Percentiles rank a stretch among this genome's conserved stretches.
Evolutionary conservation across 306 rosid species (phyloP).

Genomic region (Quercus ilex): DNA sequence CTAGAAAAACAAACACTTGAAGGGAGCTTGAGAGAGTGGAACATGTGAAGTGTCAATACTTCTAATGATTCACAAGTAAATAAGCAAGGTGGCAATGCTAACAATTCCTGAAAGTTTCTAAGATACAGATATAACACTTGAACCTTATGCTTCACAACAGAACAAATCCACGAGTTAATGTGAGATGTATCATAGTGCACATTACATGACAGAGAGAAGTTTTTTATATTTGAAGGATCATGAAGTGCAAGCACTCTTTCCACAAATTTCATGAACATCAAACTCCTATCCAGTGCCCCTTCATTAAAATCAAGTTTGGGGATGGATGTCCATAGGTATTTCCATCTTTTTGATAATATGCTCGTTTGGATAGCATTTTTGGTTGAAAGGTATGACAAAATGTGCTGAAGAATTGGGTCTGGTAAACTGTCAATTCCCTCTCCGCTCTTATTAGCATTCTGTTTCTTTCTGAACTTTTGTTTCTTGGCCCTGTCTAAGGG

Average conservation of each 20-base stretch:
- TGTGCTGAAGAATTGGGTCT: not conserved
- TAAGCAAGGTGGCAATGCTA: not conserved
- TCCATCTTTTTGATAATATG: not conserved
- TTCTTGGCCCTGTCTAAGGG: no score
- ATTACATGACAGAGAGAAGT: not conserved
- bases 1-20: not conserved
- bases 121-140: not conserved
- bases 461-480: no score
- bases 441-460: no score
- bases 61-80: not conserved
- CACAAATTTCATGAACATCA: not conserved
- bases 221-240: not conserved
- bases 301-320: not conserved
- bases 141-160: not conserved
- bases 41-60: not conserved
- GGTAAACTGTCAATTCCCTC: not conserved
- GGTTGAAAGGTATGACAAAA: no score
- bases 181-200: not conserved
- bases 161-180: not conserved
- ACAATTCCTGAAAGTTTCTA: not conserved
- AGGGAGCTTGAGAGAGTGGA: not conserved
- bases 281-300: not conserved
- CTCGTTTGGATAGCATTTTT: no score
- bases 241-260: not conserved
- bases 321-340: not conserved